phyloP scores from a whole-genome alignment of 1,284 basidiomycete genomes.

The Ganoderma leucocontextum region DNA sequence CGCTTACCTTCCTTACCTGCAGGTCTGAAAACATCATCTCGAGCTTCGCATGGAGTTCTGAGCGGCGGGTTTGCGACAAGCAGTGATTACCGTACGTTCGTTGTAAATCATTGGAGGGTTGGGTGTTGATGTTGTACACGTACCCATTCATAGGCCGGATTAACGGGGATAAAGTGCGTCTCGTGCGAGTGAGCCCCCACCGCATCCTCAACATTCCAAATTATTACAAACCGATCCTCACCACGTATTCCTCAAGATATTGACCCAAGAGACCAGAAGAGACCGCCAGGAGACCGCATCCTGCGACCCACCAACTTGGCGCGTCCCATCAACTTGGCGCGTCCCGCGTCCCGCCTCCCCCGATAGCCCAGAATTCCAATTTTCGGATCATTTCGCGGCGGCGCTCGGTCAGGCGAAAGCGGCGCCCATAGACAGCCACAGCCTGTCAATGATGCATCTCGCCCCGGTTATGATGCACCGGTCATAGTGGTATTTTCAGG shows the following conservation, averaged over 20 bases:
- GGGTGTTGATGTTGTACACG: background rate
- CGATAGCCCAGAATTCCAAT: background rate
- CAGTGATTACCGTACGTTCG: background rate
- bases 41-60: background rate
- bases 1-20: background rate
- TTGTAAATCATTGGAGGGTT: background rate
- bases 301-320: background rate
- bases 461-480: background rate
- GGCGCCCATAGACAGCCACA: conserved; percentile 4
- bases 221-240: background rate
- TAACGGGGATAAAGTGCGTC: background rate
- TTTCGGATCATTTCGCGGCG: background rate
- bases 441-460: background rate
- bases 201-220: background rate
- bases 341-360: background rate
- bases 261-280: background rate
- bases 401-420: background rate
- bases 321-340: background rate
- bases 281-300: no score
- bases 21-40: background rate
- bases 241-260: background rate
- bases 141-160: background rate
- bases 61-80: background rate
- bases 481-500: background rate
- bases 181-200: background rate